phyloP scores from a whole-genome alignment of 2,329 filamentous ascomycete genomes.

The Ceratocystis albifundus region DNA sequence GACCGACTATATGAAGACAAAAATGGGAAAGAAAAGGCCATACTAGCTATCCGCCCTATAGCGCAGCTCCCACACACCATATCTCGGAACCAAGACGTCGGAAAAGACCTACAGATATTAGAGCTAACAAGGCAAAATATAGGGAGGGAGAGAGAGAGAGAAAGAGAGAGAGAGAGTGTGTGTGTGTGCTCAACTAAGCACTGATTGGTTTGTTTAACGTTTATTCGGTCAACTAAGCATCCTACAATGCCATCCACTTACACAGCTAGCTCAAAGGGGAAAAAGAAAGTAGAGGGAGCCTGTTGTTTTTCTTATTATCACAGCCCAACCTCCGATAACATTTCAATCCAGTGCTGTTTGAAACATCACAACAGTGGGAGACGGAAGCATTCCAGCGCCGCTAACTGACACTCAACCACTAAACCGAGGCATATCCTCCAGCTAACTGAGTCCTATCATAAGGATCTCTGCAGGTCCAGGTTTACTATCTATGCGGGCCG shows the following conservation, averaged over 20 bases:
- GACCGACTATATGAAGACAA: background rate
- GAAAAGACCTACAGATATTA: too few species aligned
- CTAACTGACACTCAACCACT: background rate
- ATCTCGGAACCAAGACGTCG: too few species aligned
- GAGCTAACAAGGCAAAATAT: too few species aligned
- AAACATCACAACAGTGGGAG: background rate
- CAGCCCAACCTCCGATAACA: background rate
- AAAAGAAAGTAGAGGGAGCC: background rate
- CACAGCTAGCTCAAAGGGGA: background rate
- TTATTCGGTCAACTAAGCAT: background rate
- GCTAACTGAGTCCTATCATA: background rate
- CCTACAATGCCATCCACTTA: background rate
- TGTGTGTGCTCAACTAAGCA: too few species aligned
- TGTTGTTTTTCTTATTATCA: background rate
- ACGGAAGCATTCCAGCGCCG: background rate
- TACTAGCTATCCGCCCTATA: too few species aligned
- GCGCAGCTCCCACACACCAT: too few species aligned
- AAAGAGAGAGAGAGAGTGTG: too few species aligned
- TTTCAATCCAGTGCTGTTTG: background rate
- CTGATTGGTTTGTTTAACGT: too few species aligned
- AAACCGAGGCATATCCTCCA: background rate
- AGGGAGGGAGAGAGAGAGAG: too few species aligned
- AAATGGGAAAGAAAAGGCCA: too few species aligned
- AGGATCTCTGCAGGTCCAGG: conserved; percentile 8
- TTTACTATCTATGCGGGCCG: conserved; percentile 2